A percentile compares a stretch with the other conserved stretches of the same genome.
Evolutionary conservation across 2,329 filamentous ascomycete genomes (phyloP).

Genomic region (Sphaerulina populicola): DNA sequence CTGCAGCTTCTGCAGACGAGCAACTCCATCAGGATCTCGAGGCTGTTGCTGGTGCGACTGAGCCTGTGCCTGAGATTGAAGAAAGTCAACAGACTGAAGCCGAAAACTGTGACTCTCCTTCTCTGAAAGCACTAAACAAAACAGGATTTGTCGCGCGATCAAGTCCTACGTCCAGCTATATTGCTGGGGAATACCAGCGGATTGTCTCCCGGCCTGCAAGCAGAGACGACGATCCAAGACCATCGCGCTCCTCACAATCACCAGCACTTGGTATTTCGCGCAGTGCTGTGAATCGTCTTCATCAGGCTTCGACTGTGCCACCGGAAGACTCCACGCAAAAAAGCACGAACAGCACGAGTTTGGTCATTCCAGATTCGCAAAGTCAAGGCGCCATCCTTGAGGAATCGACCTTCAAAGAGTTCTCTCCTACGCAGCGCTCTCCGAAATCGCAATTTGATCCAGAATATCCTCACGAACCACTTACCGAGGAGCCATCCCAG

Average conservation of each 20-base stretch:
- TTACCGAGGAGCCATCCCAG: not conserved
- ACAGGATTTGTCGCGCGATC: constrained; percentile 8
- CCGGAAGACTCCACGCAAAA: constrained; percentile 14
- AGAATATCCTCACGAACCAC: not conserved
- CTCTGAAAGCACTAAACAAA: not conserved
- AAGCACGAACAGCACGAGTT: constrained; percentile 10
- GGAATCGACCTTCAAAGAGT: constrained; percentile 13
- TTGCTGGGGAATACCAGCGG: constrained; percentile 21
- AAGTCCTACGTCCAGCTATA: constrained; percentile 26
- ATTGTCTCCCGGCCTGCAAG: constrained; percentile 5
- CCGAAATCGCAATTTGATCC: not conserved
- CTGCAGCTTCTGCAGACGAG: not conserved
- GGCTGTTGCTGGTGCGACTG: not conserved
- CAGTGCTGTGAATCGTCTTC: constrained; percentile 1
- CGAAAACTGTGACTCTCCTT: not conserved
- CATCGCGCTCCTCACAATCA: not conserved
- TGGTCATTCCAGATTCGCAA: constrained; percentile 23
- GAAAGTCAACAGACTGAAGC: constrained; percentile 20
- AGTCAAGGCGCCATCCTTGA: constrained; percentile 7
- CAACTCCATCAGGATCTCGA: not conserved
- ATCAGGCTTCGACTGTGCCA: not conserved
- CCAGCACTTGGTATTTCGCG: not conserved
- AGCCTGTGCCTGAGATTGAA: constrained; percentile 21
- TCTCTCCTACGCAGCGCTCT: constrained; percentile 7
- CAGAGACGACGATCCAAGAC: not conserved